phyloP scores from a whole-genome alignment of 805 yeast species.

The Wickerhamomyces ciferrii region DNA sequence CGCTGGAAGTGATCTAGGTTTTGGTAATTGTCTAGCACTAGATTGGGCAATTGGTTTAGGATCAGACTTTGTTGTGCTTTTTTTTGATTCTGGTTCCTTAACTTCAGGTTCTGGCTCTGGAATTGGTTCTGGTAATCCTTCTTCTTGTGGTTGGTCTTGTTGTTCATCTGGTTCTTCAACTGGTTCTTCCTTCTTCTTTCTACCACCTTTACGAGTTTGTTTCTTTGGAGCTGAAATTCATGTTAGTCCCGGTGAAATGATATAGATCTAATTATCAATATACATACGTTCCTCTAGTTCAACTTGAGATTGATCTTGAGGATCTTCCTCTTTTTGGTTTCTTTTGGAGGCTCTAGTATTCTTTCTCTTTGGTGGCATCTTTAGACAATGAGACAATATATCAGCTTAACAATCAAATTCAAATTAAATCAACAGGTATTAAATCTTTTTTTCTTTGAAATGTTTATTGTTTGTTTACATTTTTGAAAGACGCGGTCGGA shows the following conservation, averaged over 20 bases:
- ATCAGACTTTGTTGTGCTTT: no score
- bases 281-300: slow-evolving; percentile 2
- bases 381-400: background rate
- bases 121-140: background rate
- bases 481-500: background rate
- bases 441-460: background rate
- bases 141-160: background rate
- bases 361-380: slow-evolving; percentile 19
- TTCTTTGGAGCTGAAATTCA: background rate
- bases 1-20: background rate
- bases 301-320: background rate
- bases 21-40: slow-evolving; percentile 1
- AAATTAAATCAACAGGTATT: no score
- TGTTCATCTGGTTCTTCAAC: background rate
- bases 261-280: background rate
- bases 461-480: background rate
- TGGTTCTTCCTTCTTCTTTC: background rate
- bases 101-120: background rate
- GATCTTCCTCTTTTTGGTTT: background rate
- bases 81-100: background rate
- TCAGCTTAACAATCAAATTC: background rate
- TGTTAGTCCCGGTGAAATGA: background rate
- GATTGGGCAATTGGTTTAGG: no score
- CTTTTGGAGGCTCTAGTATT: slow-evolving; percentile 14
- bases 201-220: background rate